phyloP scores from a whole-genome alignment of 805 yeast genomes.

The Ogataea pignaliae region DNA sequence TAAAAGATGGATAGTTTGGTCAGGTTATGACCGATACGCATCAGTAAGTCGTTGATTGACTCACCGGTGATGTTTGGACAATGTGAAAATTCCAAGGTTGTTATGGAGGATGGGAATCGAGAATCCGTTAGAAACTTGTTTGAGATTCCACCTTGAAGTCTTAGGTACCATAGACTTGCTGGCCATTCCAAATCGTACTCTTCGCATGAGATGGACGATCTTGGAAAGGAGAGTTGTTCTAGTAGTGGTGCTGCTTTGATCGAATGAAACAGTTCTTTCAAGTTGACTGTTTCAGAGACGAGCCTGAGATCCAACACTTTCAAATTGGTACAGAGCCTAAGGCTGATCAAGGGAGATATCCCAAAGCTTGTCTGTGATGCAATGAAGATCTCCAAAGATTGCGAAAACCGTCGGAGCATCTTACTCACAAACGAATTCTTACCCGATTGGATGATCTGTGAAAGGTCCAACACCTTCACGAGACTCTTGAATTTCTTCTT shows the following conservation, averaged over 20 bases:
- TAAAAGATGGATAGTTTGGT: constrained; percentile 64
- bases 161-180: constrained; percentile 59
- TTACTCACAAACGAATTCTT: constrained; percentile 87
- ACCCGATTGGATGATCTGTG: constrained; percentile 83
- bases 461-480: constrained; percentile 66
- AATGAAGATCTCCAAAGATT: constrained; percentile 58
- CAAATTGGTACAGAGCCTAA: constrained; percentile 64
- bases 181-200: constrained; percentile 74
- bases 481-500: constrained; percentile 48
- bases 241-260: constrained; percentile 58
- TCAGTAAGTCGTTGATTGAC: constrained; percentile 58
- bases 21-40: constrained; percentile 62
- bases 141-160: constrained; percentile 86
- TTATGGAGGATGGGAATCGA: constrained; percentile 68
- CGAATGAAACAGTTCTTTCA: constrained; percentile 73
- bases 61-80: constrained; percentile 74
- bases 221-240: constrained; percentile 79
- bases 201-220: constrained; percentile 75
- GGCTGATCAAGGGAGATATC: constrained; percentile 76
- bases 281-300: constrained; percentile 86
- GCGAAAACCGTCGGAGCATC: constrained; percentile 70
- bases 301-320: constrained; percentile 70
- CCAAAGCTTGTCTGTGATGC: constrained; percentile 98
- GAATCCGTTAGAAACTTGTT: constrained; percentile 71
- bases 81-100: constrained; percentile 73